A percentile compares a stretch with the other conserved stretches of the same genome.
These are phyloP conservation scores for Podaxis sp. DNA, from an alignment of 768 basidiomycete genomes.

Conservation along the genomic window DNA sequence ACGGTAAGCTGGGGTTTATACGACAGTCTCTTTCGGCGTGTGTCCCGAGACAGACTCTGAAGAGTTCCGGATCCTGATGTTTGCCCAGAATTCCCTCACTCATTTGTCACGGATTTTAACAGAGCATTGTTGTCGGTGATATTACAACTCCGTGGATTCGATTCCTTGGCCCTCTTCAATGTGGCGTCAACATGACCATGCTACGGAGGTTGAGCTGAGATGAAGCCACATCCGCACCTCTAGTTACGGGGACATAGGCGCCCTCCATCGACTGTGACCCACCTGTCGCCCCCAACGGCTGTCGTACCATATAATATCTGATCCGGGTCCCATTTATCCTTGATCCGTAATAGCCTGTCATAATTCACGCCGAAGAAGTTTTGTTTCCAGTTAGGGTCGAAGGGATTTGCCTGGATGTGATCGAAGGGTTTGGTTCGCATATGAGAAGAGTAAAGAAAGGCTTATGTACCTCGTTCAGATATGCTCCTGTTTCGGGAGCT, in stretches of 20 bases:
- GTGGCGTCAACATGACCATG: background rate
- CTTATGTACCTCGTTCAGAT: constrained; percentile 18
- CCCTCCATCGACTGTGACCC: constrained; percentile 9
- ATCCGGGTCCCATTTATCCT: constrained; percentile 16
- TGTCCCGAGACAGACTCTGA: too few relatives aligned
- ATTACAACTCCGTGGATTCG: too few relatives aligned
- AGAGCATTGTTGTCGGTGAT: too few relatives aligned
- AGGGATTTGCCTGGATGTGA: constrained; percentile 15
- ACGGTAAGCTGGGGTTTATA: too few relatives aligned
- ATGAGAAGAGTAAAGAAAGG: background rate
- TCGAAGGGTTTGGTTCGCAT: too few relatives aligned
- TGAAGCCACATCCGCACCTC: background rate
- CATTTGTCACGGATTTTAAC: too few relatives aligned
- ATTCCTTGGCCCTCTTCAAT: background rate
- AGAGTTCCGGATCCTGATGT: too few relatives aligned
- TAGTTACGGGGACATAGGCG: constrained; percentile 8
- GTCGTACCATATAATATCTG: constrained; percentile 19
- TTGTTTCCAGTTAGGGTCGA: constrained; percentile 18
- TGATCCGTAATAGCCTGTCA: constrained; percentile 13
- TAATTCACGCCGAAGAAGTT: constrained; percentile 18
- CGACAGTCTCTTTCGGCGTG: too few relatives aligned
- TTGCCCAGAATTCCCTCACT: too few relatives aligned
- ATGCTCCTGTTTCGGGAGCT: constrained; percentile 17
- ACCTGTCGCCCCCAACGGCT: constrained; percentile 16
- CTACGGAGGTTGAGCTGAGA: background rate